Base-by-base conservation (phyloP, 495 filamentous ascomycete species). In the Cercophora scortea region DNA sequence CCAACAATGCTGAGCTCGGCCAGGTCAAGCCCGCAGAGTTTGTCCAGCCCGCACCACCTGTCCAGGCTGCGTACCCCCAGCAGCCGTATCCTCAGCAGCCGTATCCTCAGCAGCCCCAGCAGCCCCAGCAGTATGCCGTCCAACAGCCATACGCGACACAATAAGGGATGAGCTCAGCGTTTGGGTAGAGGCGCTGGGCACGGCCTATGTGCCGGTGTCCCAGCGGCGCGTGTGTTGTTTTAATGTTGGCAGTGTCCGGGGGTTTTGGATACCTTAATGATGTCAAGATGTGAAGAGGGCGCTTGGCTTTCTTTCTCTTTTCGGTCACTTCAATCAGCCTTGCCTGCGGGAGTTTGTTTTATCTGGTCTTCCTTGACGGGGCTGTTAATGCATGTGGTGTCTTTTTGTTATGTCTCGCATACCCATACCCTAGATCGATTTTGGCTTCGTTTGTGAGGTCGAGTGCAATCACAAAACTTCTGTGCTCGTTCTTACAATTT, bases 1-100 rank as follows among this genome's bases (percentile, higher is more conserved):
- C 19, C 43, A 32, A 49, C 49, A 58, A 67, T 46, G 63, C 61
- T 19, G 62, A 70, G 54, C 59, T 66, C 18, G 67, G 65, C 55
- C 49, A 65, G 17, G 60, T 69, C 40, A 63, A 65, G 58, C 17
- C 8, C 17, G 43, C n/a, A 12, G 8, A 8, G 16, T 17, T 18
- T 18, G 43, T 32, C 17, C 43, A 32, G 43, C 11, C 18, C 12
- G 13, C 13, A 3, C 42, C 42, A 3, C 42, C 42, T 2, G 42
- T 25, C 5, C 25, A 25, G 25, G 25, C 42, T 19, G 42, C 42
- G 13, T 17, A 44, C 8, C 15, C 38, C 38, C 15, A 41, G 12
- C 38, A 12, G 12, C 12, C 2, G 12, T 17, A 44, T 15, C 42
- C 42, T 4, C 42, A 44, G 42, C 13, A 17, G 8, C 16, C 10